Evolutionary conservation across 1,284 basidiomycete species (phyloP), one percentile per base, ranked within the genome.

Genomic region (Trametes polyzona): DNA sequence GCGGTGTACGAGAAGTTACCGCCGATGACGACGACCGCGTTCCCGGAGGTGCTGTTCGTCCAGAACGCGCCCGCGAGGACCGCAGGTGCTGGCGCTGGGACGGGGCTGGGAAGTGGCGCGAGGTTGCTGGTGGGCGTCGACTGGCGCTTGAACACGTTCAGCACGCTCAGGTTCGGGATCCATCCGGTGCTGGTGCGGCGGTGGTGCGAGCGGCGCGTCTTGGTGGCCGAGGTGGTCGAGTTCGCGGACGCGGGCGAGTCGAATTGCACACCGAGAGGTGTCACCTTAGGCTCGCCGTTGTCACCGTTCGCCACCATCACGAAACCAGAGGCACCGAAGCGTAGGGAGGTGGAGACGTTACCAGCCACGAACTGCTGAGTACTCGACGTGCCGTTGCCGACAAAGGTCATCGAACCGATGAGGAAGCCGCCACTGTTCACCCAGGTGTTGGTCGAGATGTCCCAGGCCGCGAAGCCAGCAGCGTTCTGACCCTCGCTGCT

Each of bases 21-120:
- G 35, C 95, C 96, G 47, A 98, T 78, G 62, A 98, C 84, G 35
- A 84, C 86, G 42, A 93, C 74, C 59, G 91, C 81, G 40, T 78
- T 76, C 3, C 80, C 80, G 5, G 84, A 83, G 1, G 48, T 19
- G 36, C 79, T 79, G 68, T 97, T 97, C 16, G 85, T 89, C 92
- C 93, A 98, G 77, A 96, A 98, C 2, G 85, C 83, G 32, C 93
- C 96, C 0, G 93, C 83, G 39, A 97, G 79, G 54, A 98, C 86
- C 29, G 94, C 87, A 1, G 95, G 93, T 1, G 92, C 87, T 0
- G 83, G 75, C 1, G 84, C 79, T 1, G 84, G 72, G 26, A 81
- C 76, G 0, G 78, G 59, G 17, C 83, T 57, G 8, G 90, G 88
- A 14, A 93, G 80, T 2, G 81, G 70, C 0, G 77, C 63, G 17